phyloP scores from a whole-genome alignment of 306 rosid species.

The Arachis stenosperma region DNA sequence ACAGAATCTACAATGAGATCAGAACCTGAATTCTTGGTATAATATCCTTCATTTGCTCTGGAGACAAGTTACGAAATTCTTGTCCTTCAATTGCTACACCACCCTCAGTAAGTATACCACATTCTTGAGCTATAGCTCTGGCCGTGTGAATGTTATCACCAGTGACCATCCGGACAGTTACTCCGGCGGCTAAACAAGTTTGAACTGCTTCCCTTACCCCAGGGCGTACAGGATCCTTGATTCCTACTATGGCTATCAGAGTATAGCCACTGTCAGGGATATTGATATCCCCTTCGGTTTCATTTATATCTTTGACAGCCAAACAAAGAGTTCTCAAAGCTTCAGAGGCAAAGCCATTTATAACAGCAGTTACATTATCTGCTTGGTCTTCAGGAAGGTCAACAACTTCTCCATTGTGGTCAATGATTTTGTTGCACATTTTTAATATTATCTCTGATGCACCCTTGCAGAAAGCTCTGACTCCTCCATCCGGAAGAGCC shows the following conservation, averaged over 20 bases:
- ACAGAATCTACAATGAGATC: slow-evolving; percentile 28
- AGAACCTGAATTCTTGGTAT: slow-evolving; percentile 87
- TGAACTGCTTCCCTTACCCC: slow-evolving; percentile 88
- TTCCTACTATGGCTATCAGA: slow-evolving; percentile 78
- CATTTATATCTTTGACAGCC: slow-evolving; percentile 69
- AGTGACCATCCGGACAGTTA: slow-evolving; percentile 93
- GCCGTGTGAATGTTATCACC: slow-evolving; percentile 97
- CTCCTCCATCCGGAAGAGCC: slow-evolving; percentile 63
- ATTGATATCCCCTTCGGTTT: slow-evolving; percentile 26
- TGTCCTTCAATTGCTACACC: slow-evolving; percentile 87
- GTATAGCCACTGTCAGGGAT: slow-evolving; percentile 80
- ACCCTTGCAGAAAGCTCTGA: slow-evolving; percentile 88
- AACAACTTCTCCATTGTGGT: slow-evolving; percentile 61
- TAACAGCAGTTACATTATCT: slow-evolving; percentile 52
- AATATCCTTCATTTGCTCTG: slow-evolving; percentile 60
- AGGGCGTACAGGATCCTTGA: slow-evolving; percentile 93
- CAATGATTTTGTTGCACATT: slow-evolving; percentile 70
- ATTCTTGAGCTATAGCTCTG: slow-evolving; percentile 89
- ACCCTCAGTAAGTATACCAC: slow-evolving; percentile 81
- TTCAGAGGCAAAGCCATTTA: slow-evolving; percentile 77
- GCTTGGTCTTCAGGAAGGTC: slow-evolving; percentile 57
- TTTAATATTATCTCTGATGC: slow-evolving; percentile 86
- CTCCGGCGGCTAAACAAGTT: slow-evolving; percentile 86
- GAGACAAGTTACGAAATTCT: slow-evolving; percentile 62
- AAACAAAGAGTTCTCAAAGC: slow-evolving; percentile 95